A percentile compares a stretch with the other conserved stretches of the same genome.
Conservation (phyloP, 139 green algal species). For the Chlorella sp. region DNA sequence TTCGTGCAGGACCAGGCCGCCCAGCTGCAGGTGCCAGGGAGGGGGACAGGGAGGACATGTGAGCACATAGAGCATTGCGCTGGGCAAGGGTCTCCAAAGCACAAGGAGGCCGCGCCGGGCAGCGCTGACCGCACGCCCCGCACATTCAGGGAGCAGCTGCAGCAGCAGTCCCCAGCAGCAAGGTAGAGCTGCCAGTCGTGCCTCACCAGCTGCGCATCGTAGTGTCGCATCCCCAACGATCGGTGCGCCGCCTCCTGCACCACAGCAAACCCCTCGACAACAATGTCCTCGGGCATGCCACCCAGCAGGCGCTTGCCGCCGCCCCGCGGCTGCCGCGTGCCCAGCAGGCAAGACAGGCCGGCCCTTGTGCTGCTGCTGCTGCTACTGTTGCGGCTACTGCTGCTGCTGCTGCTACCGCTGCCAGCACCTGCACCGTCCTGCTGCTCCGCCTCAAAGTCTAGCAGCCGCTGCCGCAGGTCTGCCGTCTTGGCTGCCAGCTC, state of each 20-base stretch:
- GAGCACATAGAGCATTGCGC: not conserved
- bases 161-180: no score
- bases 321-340: not conserved
- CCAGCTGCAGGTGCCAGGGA: slow-evolving; percentile 66
- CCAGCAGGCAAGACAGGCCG: not conserved
- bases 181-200: not conserved
- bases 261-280: slow-evolving; percentile 91
- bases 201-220: slow-evolving; percentile 89
- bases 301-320: not conserved
- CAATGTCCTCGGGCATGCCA: slow-evolving; percentile 65
- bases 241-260: slow-evolving; percentile 87
- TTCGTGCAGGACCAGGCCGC: slow-evolving; percentile 93
- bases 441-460: not conserved
- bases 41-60: no score
- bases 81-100: not conserved
- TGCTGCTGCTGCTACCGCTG: slow-evolving; percentile 8
- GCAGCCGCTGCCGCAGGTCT: slow-evolving; percentile 57
- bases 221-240: slow-evolving; percentile 92
- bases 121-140: not conserved
- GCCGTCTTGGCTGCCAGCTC: slow-evolving; percentile 80
- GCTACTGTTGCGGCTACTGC: not conserved
- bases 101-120: not conserved
- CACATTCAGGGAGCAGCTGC: not conserved
- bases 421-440: not conserved
- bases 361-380: not conserved